Evolutionary conservation across 2,329 filamentous ascomycete species (phyloP).

Genomic region (Grosmannia clavigera): DNA sequence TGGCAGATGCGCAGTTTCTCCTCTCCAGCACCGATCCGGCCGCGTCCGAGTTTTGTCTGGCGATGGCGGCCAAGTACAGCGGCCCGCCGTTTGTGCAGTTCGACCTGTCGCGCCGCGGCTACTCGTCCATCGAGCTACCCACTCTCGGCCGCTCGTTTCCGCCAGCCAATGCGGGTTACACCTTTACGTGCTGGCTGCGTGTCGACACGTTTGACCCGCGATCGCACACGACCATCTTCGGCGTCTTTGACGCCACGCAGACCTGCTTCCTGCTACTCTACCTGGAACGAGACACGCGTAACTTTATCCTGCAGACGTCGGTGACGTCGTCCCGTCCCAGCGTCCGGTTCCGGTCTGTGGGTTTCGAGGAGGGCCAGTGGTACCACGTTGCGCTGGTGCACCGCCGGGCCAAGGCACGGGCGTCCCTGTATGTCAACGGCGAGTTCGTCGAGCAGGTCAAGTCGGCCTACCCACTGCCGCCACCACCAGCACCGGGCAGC

Average conservation of each 20-base stretch:
- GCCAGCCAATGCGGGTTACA: slow-evolving; percentile 73
- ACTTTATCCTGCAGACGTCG: slow-evolving; percentile 93
- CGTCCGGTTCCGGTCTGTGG: slow-evolving; percentile 77
- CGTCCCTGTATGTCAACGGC: slow-evolving; percentile 81
- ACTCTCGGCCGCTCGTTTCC: slow-evolving; percentile 80
- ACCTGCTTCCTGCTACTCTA: slow-evolving; percentile 92
- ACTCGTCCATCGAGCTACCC: slow-evolving; percentile 79
- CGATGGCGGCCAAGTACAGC: slow-evolving; percentile 61
- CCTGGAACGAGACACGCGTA: slow-evolving; percentile 81
- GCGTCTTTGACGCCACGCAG: slow-evolving; percentile 82
- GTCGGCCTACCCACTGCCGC: slow-evolving; percentile 72
- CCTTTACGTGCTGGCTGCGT: slow-evolving; percentile 77
- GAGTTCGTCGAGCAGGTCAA: slow-evolving; percentile 89
- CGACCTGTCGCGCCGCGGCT: slow-evolving; percentile 77
- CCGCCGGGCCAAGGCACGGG: slow-evolving; percentile 65
- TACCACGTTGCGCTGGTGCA: slow-evolving; percentile 91
- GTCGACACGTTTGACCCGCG: slow-evolving; percentile 76
- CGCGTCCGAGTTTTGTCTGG: slow-evolving; percentile 57
- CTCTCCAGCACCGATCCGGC: slow-evolving; percentile 37
- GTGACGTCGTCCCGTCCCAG: slow-evolving; percentile 77
- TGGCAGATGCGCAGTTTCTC: slow-evolving; percentile 75
- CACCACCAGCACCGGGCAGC: slow-evolving; percentile 46
- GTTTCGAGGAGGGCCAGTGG: slow-evolving; percentile 68
- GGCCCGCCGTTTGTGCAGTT: slow-evolving; percentile 84
- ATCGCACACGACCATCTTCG: slow-evolving; percentile 89